phyloP scores from a whole-genome alignment of 768 basidiomycete species.

The Mrakia frigida region DNA sequence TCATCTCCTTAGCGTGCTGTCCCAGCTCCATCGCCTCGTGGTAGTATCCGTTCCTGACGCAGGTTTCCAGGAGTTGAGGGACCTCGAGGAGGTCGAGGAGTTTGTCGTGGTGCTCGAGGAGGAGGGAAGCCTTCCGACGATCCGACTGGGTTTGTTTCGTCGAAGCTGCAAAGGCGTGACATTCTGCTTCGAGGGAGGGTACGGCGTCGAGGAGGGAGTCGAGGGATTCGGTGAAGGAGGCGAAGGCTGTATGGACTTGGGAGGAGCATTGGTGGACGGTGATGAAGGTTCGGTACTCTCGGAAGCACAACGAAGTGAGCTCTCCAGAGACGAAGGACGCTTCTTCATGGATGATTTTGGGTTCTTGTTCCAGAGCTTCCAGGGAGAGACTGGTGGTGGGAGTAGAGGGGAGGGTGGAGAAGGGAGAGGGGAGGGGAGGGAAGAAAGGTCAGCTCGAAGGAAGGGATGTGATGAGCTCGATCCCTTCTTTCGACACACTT shows the following conservation, averaged over 20 bases:
- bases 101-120: constrained; percentile 93
- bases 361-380: constrained; percentile 64
- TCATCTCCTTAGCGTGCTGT: constrained; percentile 59
- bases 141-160: constrained; percentile 64
- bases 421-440: neutral
- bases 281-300: constrained; percentile 86
- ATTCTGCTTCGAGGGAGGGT: constrained; percentile 69
- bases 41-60: constrained; percentile 87
- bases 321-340: constrained; percentile 82
- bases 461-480: neutral
- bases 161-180: constrained; percentile 67
- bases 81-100: constrained; percentile 85
- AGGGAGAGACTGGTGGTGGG: constrained; percentile 64
- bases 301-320: constrained; percentile 79
- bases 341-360: constrained; percentile 70
- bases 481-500: constrained; percentile 13
- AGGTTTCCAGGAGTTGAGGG: constrained; percentile 84
- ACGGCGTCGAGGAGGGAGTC: constrained; percentile 62
- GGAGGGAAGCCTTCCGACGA: constrained; percentile 67
- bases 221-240: constrained; percentile 69
- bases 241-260: constrained; percentile 65
- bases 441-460: neutral
- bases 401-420: too few species aligned
- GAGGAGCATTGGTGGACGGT: constrained; percentile 76
- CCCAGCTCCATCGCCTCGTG: constrained; percentile 83